Base-by-base conservation (phyloP, 768 basidiomycete genomes). In the Leccinum subgranulosum region DNA sequence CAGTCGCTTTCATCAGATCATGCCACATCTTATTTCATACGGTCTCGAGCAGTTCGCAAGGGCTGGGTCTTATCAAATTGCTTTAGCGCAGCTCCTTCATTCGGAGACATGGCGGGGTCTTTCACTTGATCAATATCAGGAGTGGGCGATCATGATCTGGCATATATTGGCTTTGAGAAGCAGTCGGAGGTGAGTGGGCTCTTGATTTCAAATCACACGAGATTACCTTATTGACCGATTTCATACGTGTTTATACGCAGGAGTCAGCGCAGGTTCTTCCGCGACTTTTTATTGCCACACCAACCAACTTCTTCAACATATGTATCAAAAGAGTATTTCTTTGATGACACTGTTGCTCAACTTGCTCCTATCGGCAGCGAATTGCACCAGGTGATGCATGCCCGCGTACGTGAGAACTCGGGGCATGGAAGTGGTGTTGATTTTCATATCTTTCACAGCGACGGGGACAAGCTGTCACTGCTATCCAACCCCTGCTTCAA, bases 61-160 rank as follows among this genome's bases (percentile, higher is more conserved):
- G 55, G 84, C 86, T 71, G 91, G 92, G 15, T 70, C 78, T 9
- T 89, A 87, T 66, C 75, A 81, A 53, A 78, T 84, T 58, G 84
- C 84, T 6, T 70, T 93, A 43, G 73, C 81, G 21, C 74, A 81
- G 41, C 78, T 94, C 12, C 74, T 93, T 11, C 83, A 88, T 56
- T 85, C 88, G 1, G 74, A 79, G 29, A 81, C 86, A 15, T 94
- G 92, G 91, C 74, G 78, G 2, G 83, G 86, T 6, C 73, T 94
- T 49, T 78, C 79, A 12, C 68, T 89, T 19, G 74, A 79, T 36
- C 86, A 88, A 67, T 89, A 89, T 68, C 73, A 75, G n/a, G 73
- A 78, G 33, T 94, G 92, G 92, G 84, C 87, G 19, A 76, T 78
- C 49, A 82, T 87, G 66, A 79, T 92, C 47, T 94, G 91, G 92